Conservation (phyloP, 179 eudicot genomes). For the Camellia oleifera region DNA sequence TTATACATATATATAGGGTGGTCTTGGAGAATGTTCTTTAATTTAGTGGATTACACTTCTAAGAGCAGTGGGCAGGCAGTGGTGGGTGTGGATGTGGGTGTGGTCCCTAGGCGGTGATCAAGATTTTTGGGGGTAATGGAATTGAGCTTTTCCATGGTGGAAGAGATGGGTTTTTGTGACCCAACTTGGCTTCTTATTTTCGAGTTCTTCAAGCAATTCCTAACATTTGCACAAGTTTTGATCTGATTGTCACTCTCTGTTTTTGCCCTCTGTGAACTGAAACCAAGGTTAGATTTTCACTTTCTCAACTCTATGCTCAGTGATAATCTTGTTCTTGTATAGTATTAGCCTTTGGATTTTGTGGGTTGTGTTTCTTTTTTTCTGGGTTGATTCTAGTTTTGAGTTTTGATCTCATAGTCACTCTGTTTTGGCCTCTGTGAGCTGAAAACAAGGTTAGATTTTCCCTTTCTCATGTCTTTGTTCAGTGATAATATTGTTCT, state of each 20-base stretch:
- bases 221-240: background rate
- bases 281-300: slow-evolving; percentile 15
- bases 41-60: background rate
- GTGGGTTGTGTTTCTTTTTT: slow-evolving; percentile 5
- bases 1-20: background rate
- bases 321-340: background rate
- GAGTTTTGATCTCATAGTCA: background rate
- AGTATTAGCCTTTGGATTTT: background rate
- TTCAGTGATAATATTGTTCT: background rate
- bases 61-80: background rate
- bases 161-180: slow-evolving; percentile 1
- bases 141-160: slow-evolving; percentile 15
- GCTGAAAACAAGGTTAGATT: slow-evolving; percentile 17
- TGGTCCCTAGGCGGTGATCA: slow-evolving; percentile 14
- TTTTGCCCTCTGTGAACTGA: slow-evolving; percentile 13
- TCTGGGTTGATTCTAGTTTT: background rate
- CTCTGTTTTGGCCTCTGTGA: slow-evolving; percentile 12
- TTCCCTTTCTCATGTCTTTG: background rate
- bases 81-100: slow-evolving; percentile 4
- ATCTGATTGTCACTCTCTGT: background rate
- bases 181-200: background rate
- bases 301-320: background rate
- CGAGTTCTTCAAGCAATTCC: slow-evolving; percentile 1
- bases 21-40: slow-evolving; percentile 8
- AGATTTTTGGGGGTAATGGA: slow-evolving; percentile 22